Conservation (phyloP, 169 alveolate species). For the Prorocentrum cordatum region DNA sequence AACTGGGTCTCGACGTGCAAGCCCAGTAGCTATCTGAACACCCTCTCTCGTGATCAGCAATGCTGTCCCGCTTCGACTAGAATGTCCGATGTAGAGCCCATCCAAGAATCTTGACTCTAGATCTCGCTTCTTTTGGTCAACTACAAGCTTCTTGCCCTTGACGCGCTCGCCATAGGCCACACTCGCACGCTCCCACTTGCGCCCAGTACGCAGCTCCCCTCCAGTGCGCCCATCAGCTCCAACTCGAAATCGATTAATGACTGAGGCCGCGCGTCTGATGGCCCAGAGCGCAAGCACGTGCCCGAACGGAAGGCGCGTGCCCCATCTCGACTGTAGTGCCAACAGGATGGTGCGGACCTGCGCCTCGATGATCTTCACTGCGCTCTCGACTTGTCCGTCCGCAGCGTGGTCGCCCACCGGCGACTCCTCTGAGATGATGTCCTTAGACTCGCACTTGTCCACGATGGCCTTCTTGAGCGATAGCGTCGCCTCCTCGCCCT, state of each 20-base stretch:
- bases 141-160: neutral
- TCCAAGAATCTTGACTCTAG: neutral
- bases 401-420: neutral
- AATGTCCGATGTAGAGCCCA: neutral
- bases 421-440: neutral
- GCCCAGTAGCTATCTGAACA: neutral
- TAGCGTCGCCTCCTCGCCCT: neutral
- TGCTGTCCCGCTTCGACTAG: neutral
- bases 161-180: neutral
- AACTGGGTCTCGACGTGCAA: neutral
- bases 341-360: neutral
- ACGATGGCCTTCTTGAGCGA: neutral
- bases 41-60: neutral
- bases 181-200: neutral
- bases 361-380: neutral
- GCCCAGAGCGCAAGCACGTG: neutral
- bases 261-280: neutral
- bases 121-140: neutral
- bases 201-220: neutral
- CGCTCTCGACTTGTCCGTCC: neutral
- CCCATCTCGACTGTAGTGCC: neutral
- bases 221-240: neutral
- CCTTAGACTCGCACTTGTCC: neutral
- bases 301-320: neutral
- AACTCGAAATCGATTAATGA: neutral